Evolutionary conservation across 371 early-diverging fungal genomes (phyloP), one percentile per base, ranked within the genome.

Genomic region (Mucor ambiguus): DNA sequence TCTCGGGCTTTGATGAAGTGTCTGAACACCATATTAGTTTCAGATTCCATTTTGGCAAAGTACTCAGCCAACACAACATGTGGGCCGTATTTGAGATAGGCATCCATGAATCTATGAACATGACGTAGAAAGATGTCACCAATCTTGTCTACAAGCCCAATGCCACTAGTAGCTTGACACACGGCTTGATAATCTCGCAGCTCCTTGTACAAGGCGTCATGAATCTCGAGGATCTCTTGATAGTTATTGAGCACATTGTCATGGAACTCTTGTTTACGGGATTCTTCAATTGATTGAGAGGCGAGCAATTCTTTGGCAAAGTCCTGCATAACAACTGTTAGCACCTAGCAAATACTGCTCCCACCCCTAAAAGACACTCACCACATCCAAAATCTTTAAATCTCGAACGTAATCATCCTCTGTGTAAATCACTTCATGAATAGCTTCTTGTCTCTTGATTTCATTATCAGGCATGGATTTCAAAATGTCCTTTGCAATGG

Each of bases 391-490:
- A 26, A 85, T 57, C 30, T 68, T 68, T 16, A 86, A 67, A 71
- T 97, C 98, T 32, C 88, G 87, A 22, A 95, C 94, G 76, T 92
- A 97, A 73, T 96, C 95, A 68, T 90, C 89, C 72, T 97, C 97
- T 3, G 93, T 94, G 60, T 93, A 87, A 43, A 97, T 92, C 43
- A 96, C 64, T 79, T 97, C 98, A 76, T 90, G 95, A 67, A 97
- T 93, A 16, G 91, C 91, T 75, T 97, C 96, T 72, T 97, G 98
- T 1, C 97, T 85, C 64, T 90, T 91, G 67, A 89, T 87, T 76
- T 97, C 98, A 41, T 84, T 71, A 29, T 87, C 80, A 12, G 93
- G 89, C 7, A 93, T 85, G 0, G 88, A 84, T 32, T 91, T 87
- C 5, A 91, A 71, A 18, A 97, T 81, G 10, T 90, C 91, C 60